Evolutionary conservation across 2,329 filamentous ascomycete genomes (phyloP), one percentile per base, ranked within the genome.

Genomic region (Neophaeococcomyces aloes): DNA sequence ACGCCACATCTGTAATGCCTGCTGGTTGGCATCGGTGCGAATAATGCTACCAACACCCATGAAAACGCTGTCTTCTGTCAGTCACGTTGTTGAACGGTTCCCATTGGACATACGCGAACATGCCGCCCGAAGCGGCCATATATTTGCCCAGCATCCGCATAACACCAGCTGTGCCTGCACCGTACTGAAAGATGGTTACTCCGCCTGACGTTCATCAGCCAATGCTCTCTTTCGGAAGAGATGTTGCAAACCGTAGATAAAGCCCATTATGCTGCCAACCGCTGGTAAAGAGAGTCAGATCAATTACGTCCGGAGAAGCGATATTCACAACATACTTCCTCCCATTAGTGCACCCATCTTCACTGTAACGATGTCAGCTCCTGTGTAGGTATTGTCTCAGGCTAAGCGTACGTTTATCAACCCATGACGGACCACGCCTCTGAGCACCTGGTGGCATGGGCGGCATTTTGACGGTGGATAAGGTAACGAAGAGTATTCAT

Each of bases 261-360:
- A 96, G 52, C 91, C 91, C 67, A 98, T 95, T 62, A 94, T 94
- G 41, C 85, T 73, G 50, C 91, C 91, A 50, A 98, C 91, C 65
- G 87, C 91, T 96, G 57, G 11, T 48, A 27, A 27, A 10, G 10
- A 27, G 10, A 6, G 17, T 69, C 13, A 30, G 37, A 40, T 46
- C 44, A 45, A 39, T 39, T n/a, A n/a, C n/a, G n/a, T n/a, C n/a
- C n/a, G n/a, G n/a, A n/a, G n/a, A n/a, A n/a, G n/a, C n/a, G n/a
- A n/a, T n/a, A n/a, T n/a, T n/a, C n/a, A 46, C 10, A 41, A 77
- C 87, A 59, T 83, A 96, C 89, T 93, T 63, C 87, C 86, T 56
- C 91, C 91, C 87, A 96, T 96, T 81, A 98, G 81, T 51, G 84
- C 87, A 57, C 91, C 91, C 87, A 96, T 95, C 74, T 94, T 95